Evolutionary conservation across 2,329 filamentous ascomycete genomes (phyloP).

Genomic region (Massarina eburnea): DNA sequence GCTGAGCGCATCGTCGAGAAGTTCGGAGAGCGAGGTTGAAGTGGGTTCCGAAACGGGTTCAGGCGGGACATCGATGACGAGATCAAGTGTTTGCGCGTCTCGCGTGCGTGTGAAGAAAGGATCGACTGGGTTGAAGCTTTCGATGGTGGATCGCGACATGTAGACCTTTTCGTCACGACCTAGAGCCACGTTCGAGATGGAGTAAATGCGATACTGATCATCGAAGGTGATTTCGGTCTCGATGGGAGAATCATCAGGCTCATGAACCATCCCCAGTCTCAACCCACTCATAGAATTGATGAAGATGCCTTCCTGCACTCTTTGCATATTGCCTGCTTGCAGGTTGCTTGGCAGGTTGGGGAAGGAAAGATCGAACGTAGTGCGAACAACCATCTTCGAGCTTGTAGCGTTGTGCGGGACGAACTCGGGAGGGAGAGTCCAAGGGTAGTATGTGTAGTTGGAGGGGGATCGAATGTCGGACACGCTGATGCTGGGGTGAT

Average conservation of each 20-base stretch:
- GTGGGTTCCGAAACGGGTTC: slow-evolving; percentile 19
- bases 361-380: slow-evolving; percentile 71
- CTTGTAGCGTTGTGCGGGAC: slow-evolving; percentile 79
- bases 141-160: slow-evolving; percentile 69
- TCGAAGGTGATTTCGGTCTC: slow-evolving; percentile 32
- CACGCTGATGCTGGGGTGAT: slow-evolving; percentile 57
- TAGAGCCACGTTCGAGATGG: slow-evolving; percentile 77
- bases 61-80: slow-evolving; percentile 63
- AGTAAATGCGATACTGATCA: slow-evolving; percentile 69
- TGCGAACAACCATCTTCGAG: slow-evolving; percentile 67
- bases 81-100: slow-evolving; percentile 71
- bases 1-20: slow-evolving; percentile 22
- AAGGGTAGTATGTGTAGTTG: slow-evolving; percentile 87
- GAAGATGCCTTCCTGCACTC: slow-evolving; percentile 60
- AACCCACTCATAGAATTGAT: slow-evolving; percentile 63
- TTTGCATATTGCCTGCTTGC: slow-evolving; percentile 55
- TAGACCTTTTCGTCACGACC: slow-evolving; percentile 87
- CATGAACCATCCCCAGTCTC: slow-evolving; percentile 67
- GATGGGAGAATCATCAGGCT: slow-evolving; percentile 52
- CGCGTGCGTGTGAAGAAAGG: slow-evolving; percentile 80
- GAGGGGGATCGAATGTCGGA: slow-evolving; percentile 61
- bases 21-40: slow-evolving; percentile 18
- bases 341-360: slow-evolving; percentile 56
- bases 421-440: slow-evolving; percentile 79
- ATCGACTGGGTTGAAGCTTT: slow-evolving; percentile 73